Conservation (phyloP, 345 rosid genomes). For the Zanthoxylum bungeanum region DNA sequence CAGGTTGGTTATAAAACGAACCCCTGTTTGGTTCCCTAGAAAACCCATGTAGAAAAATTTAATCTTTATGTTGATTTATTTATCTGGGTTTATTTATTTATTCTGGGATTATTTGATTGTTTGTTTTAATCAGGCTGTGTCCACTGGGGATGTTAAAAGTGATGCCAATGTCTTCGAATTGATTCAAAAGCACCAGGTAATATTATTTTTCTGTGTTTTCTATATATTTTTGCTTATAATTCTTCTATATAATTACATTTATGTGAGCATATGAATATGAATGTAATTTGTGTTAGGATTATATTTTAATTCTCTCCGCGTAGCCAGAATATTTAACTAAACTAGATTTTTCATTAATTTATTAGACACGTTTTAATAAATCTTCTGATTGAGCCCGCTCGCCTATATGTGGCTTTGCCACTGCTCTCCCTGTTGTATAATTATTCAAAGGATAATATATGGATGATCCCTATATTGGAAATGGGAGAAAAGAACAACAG, state of each 20-base stretch:
- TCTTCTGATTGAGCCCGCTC: no score
- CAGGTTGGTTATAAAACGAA: constrained; percentile 37
- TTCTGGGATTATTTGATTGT: neutral
- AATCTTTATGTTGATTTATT: neutral
- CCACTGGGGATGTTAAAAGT: constrained; percentile 47
- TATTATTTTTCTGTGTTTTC: neutral
- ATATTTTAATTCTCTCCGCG: neutral
- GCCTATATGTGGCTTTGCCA: no score
- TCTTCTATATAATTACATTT: neutral
- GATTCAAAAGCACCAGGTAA: constrained; percentile 84
- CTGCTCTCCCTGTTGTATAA: neutral
- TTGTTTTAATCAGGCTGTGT: constrained; percentile 43
- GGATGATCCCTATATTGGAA: neutral
- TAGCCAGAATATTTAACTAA: no score
- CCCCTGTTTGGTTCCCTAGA: neutral
- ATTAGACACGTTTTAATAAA: no score
- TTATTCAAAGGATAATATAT: neutral
- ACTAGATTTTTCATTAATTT: no score
- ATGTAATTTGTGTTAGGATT: neutral
- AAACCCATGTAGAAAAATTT: neutral
- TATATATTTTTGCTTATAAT: neutral
- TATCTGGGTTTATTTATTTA: neutral
- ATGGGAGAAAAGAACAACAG: neutral
- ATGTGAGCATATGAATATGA: neutral
- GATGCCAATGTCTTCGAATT: constrained; percentile 56